Evolutionary conservation across 495 filamentous ascomycete species (phyloP), one percentile per base, ranked within the genome.

Genomic region (Xylaria curta): DNA sequence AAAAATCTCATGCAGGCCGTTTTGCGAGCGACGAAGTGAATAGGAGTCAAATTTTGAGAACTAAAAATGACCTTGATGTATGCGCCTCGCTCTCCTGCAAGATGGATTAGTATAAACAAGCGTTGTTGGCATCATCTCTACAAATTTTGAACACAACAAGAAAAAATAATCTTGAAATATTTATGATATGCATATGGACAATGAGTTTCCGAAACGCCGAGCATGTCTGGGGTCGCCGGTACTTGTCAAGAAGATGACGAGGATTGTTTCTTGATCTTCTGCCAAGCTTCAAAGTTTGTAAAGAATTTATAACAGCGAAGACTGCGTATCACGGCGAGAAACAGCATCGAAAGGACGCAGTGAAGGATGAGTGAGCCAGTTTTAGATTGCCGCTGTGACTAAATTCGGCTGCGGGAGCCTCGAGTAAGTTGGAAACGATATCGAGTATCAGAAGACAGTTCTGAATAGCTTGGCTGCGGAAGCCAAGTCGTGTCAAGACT

Each of bases 401-500:
- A 64, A 7, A 9, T 21, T 53, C 46, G 28, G 63, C 36, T 46
- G 24, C 40, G 28, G 19, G 31, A 51, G 65, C 19, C 65, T 61
- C 62, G 62, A 53, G 62, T 24, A 15, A 72, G 66, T 65, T 38
- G 68, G 54, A 54, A 67, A 40, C 69, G 61, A 71, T 21, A 68
- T 67, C 28, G 12, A 69, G 76, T 78, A 54, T 78, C 76, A 78
- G 72, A 76, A 44, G 56, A 9, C 38, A 12, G 36, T 63, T 71
- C 70, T 75, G 62, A 69, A 69, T 64, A 69, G 68, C 74, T 77
- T 77, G 76, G 76, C 76, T 77, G 58, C 59, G 38, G 15, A 31
- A 76, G 76, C 72, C 71, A 77, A 76, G 76, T 77, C 62, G 76
- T 74, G 66, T 74, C 70, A 69, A 46, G 69, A 28, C 33, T 21